A percentile compares a stretch with the other conserved stretches of the same genome.
phyloP scores from a whole-genome alignment of 345 rosid genomes.

The Salix brachista region DNA sequence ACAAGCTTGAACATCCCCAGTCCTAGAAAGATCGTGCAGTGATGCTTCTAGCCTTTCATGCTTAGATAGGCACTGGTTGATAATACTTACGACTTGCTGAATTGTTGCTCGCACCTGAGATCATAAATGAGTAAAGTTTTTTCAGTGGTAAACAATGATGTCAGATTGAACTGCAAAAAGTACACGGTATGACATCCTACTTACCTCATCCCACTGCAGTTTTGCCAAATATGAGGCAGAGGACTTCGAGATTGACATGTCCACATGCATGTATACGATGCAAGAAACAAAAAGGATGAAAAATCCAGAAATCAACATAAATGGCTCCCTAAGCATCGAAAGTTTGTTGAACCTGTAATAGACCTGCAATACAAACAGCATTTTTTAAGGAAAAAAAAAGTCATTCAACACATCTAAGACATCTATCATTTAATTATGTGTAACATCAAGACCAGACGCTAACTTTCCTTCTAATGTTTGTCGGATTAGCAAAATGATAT shows the following conservation, averaged over 20 bases:
- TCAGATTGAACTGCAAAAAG: not conserved
- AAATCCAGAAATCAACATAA: slow-evolving; percentile 81
- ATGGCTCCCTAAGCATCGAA: slow-evolving; percentile 79
- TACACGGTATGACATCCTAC: not conserved
- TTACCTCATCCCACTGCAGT: slow-evolving; percentile 94
- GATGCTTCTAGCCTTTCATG: slow-evolving; percentile 92
- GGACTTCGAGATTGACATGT: slow-evolving; percentile 88
- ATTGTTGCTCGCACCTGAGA: slow-evolving; percentile 67
- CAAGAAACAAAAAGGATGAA: slow-evolving; percentile 70
- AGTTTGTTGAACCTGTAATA: slow-evolving; percentile 78
- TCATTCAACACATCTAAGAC: not conserved
- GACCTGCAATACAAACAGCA: slow-evolving; percentile 45
- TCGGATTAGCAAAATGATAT: not conserved
- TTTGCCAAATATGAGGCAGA: slow-evolving; percentile 90
- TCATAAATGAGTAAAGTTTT: not conserved
- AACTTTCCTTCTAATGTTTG: not conserved
- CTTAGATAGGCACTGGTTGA: slow-evolving; percentile 53
- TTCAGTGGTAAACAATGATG: not conserved
- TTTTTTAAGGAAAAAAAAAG: not conserved
- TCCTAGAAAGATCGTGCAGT: slow-evolving; percentile 79
- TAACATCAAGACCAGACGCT: not conserved
- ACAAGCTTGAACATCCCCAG: slow-evolving; percentile 88
- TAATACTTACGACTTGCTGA: slow-evolving; percentile 57
- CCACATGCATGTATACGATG: slow-evolving; percentile 66
- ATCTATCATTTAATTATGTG: not conserved